phyloP scores from a whole-genome alignment of 257 asterid species.

The Echites panduratus region DNA sequence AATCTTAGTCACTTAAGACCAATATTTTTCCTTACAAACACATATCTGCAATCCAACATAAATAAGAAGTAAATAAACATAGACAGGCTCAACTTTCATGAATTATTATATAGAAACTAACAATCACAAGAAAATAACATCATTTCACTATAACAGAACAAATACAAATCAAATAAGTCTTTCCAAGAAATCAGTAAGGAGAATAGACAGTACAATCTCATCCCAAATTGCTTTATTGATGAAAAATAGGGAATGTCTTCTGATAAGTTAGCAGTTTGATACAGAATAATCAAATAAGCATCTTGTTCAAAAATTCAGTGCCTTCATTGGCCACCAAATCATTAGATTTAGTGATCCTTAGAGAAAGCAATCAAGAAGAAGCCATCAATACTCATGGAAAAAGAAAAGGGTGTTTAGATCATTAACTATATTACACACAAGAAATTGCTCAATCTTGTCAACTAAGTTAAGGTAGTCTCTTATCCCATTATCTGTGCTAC shows the following conservation, averaged over 20 bases:
- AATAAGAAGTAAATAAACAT: neutral
- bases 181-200: neutral
- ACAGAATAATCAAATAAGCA: neutral
- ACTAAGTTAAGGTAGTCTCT: no score
- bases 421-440: no score
- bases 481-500: no score
- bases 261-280: neutral
- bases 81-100: neutral
- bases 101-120: neutral
- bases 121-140: neutral
- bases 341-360: neutral
- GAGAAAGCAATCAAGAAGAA: neutral
- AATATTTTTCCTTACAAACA: neutral
- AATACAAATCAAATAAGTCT: neutral
- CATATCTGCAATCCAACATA: neutral
- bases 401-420: neutral
- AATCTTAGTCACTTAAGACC: neutral
- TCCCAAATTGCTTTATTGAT: neutral
- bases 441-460: no score
- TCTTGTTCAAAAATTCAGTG: neutral
- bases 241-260: neutral
- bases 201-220: neutral
- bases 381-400: neutral
- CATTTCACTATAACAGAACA: neutral
- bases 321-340: neutral